These are phyloP conservation scores for Nicotiana tomentosiformis DNA, from an alignment of 257 asterid species.

Conservation along the genomic window DNA sequence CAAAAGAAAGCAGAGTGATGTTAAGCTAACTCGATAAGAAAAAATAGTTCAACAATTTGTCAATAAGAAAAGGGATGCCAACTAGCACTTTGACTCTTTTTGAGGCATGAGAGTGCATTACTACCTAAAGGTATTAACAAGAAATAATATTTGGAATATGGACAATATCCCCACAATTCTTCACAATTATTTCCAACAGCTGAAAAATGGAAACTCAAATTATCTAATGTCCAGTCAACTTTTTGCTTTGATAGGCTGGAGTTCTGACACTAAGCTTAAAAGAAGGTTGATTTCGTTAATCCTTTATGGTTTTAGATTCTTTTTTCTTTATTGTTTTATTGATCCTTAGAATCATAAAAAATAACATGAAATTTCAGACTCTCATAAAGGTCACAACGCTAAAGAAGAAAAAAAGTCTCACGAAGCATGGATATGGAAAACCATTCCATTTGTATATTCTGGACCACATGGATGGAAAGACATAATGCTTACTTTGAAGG, in stretches of 20 bases:
- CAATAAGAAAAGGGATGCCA: too few species aligned
- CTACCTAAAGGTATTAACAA: too few species aligned
- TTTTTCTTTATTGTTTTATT: background rate
- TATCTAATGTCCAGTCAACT: background rate
- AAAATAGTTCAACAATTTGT: too few species aligned
- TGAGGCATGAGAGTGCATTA: too few species aligned
- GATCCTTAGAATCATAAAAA: background rate
- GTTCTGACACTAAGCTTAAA: background rate
- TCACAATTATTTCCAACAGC: constrained; percentile 48
- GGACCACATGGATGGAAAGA: too few species aligned
- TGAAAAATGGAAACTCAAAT: constrained; percentile 15
- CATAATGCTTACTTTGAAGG: too few species aligned
- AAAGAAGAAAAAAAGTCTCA: background rate
- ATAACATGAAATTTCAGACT: background rate
- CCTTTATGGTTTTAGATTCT: too few species aligned
- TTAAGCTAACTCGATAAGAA: too few species aligned
- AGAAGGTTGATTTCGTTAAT: background rate
- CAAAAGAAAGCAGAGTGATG: too few species aligned
- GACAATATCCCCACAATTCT: constrained; percentile 48
- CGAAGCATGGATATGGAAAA: too few species aligned
- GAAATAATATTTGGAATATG: constrained; percentile 12
- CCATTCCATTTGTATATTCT: too few species aligned
- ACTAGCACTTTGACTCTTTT: too few species aligned
- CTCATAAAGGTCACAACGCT: background rate
- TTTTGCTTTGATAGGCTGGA: background rate